Base-by-base conservation (phyloP, 108 stramenopile genomes). In the Fragilaria crotonensis region DNA sequence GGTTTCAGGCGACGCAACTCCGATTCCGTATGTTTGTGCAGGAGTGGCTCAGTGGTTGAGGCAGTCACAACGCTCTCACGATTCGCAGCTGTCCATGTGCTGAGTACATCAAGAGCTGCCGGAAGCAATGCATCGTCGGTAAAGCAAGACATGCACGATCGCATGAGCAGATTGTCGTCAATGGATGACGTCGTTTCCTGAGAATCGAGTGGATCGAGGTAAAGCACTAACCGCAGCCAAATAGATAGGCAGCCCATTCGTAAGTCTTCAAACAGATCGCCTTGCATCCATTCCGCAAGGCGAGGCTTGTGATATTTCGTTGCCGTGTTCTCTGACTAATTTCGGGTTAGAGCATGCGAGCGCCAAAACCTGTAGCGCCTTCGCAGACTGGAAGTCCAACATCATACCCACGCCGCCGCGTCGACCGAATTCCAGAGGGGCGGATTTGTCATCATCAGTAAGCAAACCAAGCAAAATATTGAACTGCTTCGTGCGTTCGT, bases 11-110 rank as follows among this genome's bases (percentile, higher is more conserved):
- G 52, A 22, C 78, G 64, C 56, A 77, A 64, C 48, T 91, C 84
- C 21, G 68, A 68, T 36, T 83, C 53, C 14, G 28, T 26, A 55
- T 19, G 50, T 57, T 22, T 57, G 65, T 25, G 48, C 59, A 63
- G 63, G 33, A 44, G 11, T 11, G 36, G 36, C 7, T 41, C 11
- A 41, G 36, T 41, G 7, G 36, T 41, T 0, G 83, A 79, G 4
- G 81, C 67, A 2, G 79, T 72, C 54, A 83, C 75, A 23, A 82
- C 59, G 0, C 66, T 52, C 4, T 84, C 71, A 19, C 77, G 72
- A 71, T 91, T 79, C 9, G 77, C 73, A 23, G 83, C 75, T n/a
- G 77, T 83, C 87, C 85, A 89, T 22, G 81, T 66, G 3, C 83
- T 64, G 18, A 93, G 30, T 11, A 89, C 66, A 64, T 93, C 87